Evolutionary conservation across 371 early-diverging fungal species (phyloP).

Genomic region (Apophysomyces sp.): DNA sequence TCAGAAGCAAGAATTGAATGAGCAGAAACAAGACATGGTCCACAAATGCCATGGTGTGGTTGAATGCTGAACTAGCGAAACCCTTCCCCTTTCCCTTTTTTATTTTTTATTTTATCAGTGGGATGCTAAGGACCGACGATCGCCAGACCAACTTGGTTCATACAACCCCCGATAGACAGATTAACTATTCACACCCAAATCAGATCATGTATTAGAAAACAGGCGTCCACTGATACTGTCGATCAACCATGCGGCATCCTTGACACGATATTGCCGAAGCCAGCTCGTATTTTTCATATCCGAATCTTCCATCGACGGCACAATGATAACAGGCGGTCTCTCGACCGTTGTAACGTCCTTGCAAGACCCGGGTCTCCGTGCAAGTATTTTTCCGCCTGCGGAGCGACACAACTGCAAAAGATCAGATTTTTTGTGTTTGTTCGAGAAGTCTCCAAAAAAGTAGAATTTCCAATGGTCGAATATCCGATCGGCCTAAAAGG

Average conservation of each 20-base stretch:
- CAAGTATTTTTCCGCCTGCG: slow-evolving; percentile 26
- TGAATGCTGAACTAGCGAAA: neutral
- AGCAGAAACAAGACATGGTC: slow-evolving; percentile 6
- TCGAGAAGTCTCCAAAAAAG: slow-evolving; percentile 29
- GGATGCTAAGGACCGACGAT: no score
- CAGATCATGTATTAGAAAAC: neutral
- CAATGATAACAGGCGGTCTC: neutral
- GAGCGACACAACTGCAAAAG: slow-evolving; percentile 20
- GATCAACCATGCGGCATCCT: slow-evolving; percentile 25
- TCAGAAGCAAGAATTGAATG: slow-evolving; percentile 7
- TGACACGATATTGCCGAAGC: slow-evolving; percentile 22
- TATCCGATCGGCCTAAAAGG: neutral
- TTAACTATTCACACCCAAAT: no score
- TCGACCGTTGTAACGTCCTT: neutral
- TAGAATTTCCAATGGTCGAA: slow-evolving; percentile 27
- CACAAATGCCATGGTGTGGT: neutral
- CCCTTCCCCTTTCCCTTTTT: no score
- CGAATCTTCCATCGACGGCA: neutral
- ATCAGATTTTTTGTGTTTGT: slow-evolving; percentile 25
- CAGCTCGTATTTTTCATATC: neutral
- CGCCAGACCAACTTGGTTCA: no score
- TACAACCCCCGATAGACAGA: no score
- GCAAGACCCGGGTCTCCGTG: slow-evolving; percentile 16
- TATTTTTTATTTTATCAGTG: neutral
- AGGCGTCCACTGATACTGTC: slow-evolving; percentile 20